Evolutionary conservation across 345 rosid genomes (phyloP), one percentile per base, ranked within the genome.

Genomic region (Turritis glabra): DNA sequence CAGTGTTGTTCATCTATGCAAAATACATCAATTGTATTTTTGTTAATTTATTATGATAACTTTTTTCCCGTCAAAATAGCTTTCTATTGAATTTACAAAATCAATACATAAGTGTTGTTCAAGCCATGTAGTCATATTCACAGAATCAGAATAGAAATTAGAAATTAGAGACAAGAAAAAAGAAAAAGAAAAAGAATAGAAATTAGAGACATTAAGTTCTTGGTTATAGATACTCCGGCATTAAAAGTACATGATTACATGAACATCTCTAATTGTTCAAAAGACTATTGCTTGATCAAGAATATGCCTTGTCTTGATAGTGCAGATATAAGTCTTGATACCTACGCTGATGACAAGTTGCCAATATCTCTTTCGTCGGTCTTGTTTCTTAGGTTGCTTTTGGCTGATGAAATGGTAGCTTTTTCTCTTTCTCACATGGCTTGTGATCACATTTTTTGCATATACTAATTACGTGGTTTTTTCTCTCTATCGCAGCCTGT

Each of bases 191-290:
- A n/a, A n/a, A n/a, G n/a, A n/a, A n/a, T n/a, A n/a, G n/a, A n/a
- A n/a, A n/a, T n/a, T n/a, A n/a, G n/a, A n/a, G n/a, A n/a, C n/a
- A n/a, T n/a, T n/a, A n/a, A n/a, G 32, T 27, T 2, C 30, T 52
- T 52, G 57, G 57, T 25, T 52, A 52, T 23, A 13, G 30, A 52
- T 57, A 57, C 41, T 32, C 61, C 6, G 35, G 61, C 61, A n/a
- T n/a, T n/a, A n/a, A n/a, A n/a, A n/a, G n/a, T n/a, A n/a, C n/a
- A n/a, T n/a, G n/a, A n/a, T n/a, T 1, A 29, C 22, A 0, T 54
- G 14, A 3, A 3, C 5, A 5, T 53, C 10, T 1, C 3, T 30
- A 26, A 29, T 56, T 8, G 6, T 17, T 56, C 38, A 29, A 10
- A 5, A 56, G 1, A 17, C 40, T 4, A 17, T n/a, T n/a, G 13